Conservation (phyloP, 2,329 filamentous ascomycete species). For the Fusarium denticulatum region DNA sequence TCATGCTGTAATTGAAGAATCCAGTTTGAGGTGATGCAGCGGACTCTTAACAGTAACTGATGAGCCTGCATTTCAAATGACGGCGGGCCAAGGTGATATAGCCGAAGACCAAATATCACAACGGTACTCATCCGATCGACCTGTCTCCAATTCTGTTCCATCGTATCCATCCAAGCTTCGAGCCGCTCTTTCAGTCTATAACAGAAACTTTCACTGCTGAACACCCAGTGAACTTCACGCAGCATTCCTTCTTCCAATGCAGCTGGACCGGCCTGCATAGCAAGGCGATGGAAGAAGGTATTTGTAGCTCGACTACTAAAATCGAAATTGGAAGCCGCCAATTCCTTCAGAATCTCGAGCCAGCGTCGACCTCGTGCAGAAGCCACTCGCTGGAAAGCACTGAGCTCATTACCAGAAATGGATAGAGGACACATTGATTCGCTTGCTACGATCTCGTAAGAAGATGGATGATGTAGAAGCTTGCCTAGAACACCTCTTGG, state of each 20-base stretch:
- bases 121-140: constrained; percentile 66
- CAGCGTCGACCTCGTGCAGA: constrained; percentile 60
- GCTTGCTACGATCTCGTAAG: constrained; percentile 63
- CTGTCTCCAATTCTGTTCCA: constrained; percentile 69
- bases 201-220: constrained; percentile 63
- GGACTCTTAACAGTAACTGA: constrained; percentile 52
- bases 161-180: constrained; percentile 50
- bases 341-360: constrained; percentile 59
- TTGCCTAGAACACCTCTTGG: neutral
- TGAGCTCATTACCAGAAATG: constrained; percentile 62
- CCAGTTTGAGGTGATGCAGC: constrained; percentile 61
- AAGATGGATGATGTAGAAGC: constrained; percentile 56
- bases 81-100: constrained; percentile 30
- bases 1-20: constrained; percentile 57
- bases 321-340: constrained; percentile 66
- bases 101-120: constrained; percentile 60
- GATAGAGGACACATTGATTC: constrained; percentile 58
- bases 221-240: constrained; percentile 59
- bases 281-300: constrained; percentile 61
- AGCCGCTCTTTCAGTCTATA: constrained; percentile 59
- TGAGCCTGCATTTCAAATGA: constrained; percentile 33
- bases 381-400: constrained; percentile 59
- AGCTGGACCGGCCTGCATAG: constrained; percentile 64
- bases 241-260: constrained; percentile 44
- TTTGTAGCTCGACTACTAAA: constrained; percentile 65